Percentiles rank a stretch among this genome's conserved stretches.
These are phyloP conservation scores for Podila verticillata DNA, from an alignment of 192 early-diverging fungal species.

Conservation along the genomic window DNA sequence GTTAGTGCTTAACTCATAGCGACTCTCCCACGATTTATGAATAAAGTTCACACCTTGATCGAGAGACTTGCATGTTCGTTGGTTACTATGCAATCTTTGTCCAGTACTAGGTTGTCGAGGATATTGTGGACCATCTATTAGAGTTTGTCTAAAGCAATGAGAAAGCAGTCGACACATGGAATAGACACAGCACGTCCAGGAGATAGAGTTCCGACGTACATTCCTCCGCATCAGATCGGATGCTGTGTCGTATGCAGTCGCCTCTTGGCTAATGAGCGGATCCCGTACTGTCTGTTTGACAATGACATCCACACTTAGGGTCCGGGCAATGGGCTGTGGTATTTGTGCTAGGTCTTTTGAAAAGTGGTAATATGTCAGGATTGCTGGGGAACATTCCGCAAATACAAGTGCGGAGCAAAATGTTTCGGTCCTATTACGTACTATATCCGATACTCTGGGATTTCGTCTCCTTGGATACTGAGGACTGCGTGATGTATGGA, in stretches of 20 bases:
- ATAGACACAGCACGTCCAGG: no score
- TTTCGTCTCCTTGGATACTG: no score
- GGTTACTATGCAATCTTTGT: slow-evolving; percentile 8
- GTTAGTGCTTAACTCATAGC: no score
- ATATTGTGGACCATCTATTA: slow-evolving; percentile 22
- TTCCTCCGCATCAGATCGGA: background rate
- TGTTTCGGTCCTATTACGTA: no score
- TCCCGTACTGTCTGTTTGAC: background rate
- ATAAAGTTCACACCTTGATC: slow-evolving; percentile 18
- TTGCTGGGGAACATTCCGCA: no score
- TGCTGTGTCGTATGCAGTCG: background rate
- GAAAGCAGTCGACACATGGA: no score
- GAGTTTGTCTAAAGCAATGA: no score
- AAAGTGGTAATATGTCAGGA: background rate
- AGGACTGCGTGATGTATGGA: slow-evolving; percentile 7
- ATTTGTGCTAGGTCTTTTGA: background rate
- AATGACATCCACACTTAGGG: background rate
- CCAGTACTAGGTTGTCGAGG: slow-evolving; percentile 14
- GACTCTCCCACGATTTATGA: background rate
- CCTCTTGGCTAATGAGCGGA: background rate
- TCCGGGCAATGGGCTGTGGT: background rate
- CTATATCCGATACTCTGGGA: no score
- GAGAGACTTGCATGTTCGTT: slow-evolving; percentile 13
- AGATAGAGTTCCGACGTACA: background rate
- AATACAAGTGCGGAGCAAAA: no score